Evolutionary conservation across 1,284 basidiomycete genomes (phyloP), one percentile per base, ranked within the genome.

Genomic region (Entoloma clypeatum): DNA sequence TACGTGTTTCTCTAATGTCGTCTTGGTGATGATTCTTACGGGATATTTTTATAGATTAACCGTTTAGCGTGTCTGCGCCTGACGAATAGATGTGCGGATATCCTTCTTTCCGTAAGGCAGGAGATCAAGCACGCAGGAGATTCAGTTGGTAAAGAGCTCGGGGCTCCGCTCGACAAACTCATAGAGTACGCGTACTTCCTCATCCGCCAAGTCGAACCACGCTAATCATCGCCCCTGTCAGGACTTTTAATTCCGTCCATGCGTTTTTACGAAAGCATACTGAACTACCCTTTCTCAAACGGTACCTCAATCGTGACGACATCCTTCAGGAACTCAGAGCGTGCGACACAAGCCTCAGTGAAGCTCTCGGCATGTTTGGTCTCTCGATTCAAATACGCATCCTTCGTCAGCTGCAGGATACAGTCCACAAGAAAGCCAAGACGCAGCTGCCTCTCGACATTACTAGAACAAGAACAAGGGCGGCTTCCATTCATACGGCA

Each of bases 231-330:
- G n/a, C n/a, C n/a, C n/a, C n/a, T n/a, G n/a, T n/a, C n/a, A 74
- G 66, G 13, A 57, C 68, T 0, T 78, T 75, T 49, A 49, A 52
- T 11, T 35, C 68, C 39, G 73, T 86, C 2, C 62, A 69, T 32
- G 49, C 58, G 7, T 69, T 86, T 49, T 68, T 86, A 23, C 54
- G 72, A 43, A 78, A 75, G 43, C 77, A 82, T 46, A 69, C 71
- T 10, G 70, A 74, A 34, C 65, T 82, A 3, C 79, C 86, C 0
- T 87, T 86, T 63, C 58, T 88, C 49, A 86, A 85, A 61, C 72
- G 85, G 3, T 89, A 87, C 57, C 68, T 89, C 30, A 81, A 79
- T 56, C 73, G 85, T 19, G 81, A 86, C 22, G 83, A 90, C 47
- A 80, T 85, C 29, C 59, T 72, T 18, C 62, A 67, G 21, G 73